Evolutionary conservation across 345 rosid genomes (phyloP).

Genomic region (Pistacia integerrima): DNA sequence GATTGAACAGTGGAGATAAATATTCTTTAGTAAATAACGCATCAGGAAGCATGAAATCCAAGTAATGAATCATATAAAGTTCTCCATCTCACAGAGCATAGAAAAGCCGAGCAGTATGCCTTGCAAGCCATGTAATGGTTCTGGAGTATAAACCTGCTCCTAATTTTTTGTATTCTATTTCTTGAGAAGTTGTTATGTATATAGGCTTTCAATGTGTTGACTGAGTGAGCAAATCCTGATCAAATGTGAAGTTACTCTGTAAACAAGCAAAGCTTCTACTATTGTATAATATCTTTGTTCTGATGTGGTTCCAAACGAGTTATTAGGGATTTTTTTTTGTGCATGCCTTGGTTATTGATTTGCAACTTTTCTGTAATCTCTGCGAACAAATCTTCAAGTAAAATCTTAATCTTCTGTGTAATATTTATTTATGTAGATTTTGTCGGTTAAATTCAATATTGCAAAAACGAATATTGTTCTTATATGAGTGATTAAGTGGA

Average conservation of each 20-base stretch:
- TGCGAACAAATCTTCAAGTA: too few species aligned
- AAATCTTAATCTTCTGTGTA: too few species aligned
- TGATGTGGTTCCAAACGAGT: not conserved
- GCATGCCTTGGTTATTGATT: not conserved
- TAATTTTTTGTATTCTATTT: not conserved
- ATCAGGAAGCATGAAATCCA: conserved; percentile 42
- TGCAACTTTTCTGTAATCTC: too few species aligned
- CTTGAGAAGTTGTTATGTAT: conserved; percentile 17
- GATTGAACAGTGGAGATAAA: conserved; percentile 44
- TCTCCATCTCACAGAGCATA: conserved; percentile 2
- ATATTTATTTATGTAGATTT: too few species aligned
- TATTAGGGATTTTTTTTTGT: not conserved
- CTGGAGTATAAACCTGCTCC: not conserved
- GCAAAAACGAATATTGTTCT: too few species aligned
- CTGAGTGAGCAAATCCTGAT: not conserved
- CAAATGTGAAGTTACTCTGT: not conserved
- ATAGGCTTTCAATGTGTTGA: conserved; percentile 15
- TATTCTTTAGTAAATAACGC: conserved; percentile 30
- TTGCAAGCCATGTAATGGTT: not conserved
- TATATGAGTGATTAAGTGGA: too few species aligned
- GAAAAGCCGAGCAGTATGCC: not conserved
- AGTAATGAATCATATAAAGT: conserved; percentile 25
- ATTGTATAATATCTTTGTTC: not conserved
- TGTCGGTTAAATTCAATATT: too few species aligned
- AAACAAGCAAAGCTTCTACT: not conserved